Base-by-base conservation (phyloP, 257 asterid genomes). In the Lithospermum erythrorhizon region DNA sequence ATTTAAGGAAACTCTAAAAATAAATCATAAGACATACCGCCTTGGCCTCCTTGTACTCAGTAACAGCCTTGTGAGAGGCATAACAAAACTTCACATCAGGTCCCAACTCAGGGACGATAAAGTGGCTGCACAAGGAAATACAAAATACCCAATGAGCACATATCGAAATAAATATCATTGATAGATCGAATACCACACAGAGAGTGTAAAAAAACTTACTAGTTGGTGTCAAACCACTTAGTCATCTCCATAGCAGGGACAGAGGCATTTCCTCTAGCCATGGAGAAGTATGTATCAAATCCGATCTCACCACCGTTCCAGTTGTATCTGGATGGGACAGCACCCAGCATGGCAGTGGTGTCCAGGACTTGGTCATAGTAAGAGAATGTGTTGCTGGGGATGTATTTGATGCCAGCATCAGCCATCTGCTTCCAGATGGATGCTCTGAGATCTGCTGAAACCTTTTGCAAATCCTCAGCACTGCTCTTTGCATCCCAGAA, bases 371-470 rank as follows among this genome's bases (percentile, higher is more conserved):
- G 84, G 60, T 79, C 84, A 58, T 79, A 79, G 75, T 73, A 76
- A 11, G 84, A 76, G 60, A 79, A 79, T 3, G 82, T 79, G 73
- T 79, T 79, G 84, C 84, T 76, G 64, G 84, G 84, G 35, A 79
- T 79, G 70, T 79, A 76, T 68, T 79, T 79, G 78, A 70, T 79
- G n/a, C 84, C 82, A 30, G 75, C 76, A 61, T 68, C 79, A 52
- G 74, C 63, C 84, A 79, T 79, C 78, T 79, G 84, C 35, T 79
- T 79, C 84, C 84, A 79, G 75, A 79, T 79, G 48, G 84, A 79
- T 52, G 84, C 65, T 47, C 84, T 70, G 68, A 79, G 79, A 21
- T 79, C 82, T 3, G 67, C 69, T 9, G 84, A 66, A 55, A 76
- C 82, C 77, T 75, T 76, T 21, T 70, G 72, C 82, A 79, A 73